Conservation (phyloP, 768 basidiomycete genomes). For the Pleurotus eryngii region DNA sequence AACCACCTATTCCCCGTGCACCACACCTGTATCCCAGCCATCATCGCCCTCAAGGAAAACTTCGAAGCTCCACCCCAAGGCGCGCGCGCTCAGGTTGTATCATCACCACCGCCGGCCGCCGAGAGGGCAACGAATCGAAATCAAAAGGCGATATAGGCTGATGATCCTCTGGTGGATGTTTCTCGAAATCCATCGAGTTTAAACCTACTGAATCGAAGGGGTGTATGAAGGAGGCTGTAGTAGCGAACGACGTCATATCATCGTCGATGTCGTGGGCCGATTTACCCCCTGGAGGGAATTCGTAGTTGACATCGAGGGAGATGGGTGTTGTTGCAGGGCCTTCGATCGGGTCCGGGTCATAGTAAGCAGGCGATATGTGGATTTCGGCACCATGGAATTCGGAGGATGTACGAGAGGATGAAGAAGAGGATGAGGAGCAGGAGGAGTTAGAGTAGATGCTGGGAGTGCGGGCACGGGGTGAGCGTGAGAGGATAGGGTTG, state of each 20-base stretch:
- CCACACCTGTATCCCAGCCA: constrained; percentile 39
- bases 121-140: constrained; percentile 47
- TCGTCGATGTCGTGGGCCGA: constrained; percentile 7
- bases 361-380: constrained; percentile 22
- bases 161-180: constrained; percentile 30
- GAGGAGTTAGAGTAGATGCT: constrained; percentile 10
- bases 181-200: constrained; percentile 18
- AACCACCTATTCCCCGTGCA: constrained; percentile 41
- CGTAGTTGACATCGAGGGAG: constrained; percentile 6
- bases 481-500: constrained; percentile 18
- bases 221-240: constrained; percentile 50
- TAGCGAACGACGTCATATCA: constrained; percentile 19
- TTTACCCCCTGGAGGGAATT: constrained; percentile 12
- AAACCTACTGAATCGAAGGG: constrained; percentile 32
- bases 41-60: constrained; percentile 25
- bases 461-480: constrained; percentile 13
- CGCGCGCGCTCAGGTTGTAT: constrained; percentile 18
- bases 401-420: constrained; percentile 19
- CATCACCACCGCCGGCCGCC: constrained; percentile 17
- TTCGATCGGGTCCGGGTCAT: constrained; percentile 22
- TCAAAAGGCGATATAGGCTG: constrained; percentile 43
- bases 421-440: constrained; percentile 18
- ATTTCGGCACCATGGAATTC: constrained; percentile 14
- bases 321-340: constrained; percentile 21
- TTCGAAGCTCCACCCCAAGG: constrained; percentile 14